These are phyloP conservation scores for Ananas comosus DNA, from an alignment of 176 grass and related monocot species.

Conservation along the genomic window DNA sequence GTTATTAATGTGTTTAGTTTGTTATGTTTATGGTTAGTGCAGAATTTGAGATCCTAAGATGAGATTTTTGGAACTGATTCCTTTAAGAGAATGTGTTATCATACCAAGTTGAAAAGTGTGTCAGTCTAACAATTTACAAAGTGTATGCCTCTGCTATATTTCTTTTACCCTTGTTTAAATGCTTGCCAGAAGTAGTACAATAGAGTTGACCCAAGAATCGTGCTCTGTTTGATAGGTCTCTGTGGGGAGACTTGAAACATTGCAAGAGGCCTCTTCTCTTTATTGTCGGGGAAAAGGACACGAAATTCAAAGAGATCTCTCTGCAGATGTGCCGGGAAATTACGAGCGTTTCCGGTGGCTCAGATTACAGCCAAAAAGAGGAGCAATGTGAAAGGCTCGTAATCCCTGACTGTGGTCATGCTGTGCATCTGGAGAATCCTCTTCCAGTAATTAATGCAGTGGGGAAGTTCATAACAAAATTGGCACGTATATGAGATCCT, in stretches of 20 bases:
- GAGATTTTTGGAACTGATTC: no score
- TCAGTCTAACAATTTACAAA: no score
- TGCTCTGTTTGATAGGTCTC: conserved; percentile 29
- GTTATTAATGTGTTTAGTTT: no score
- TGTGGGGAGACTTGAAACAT: conserved; percentile 81
- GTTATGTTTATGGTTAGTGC: no score
- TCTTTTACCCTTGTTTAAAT: no score
- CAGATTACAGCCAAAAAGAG: conserved; percentile 16
- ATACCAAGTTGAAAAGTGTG: no score
- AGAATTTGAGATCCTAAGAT: no score
- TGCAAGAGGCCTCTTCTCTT: conserved; percentile 67
- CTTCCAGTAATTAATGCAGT: conserved; percentile 66
- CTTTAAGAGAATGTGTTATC: no score
- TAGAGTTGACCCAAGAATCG: no score
- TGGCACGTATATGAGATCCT: conserved; percentile 13
- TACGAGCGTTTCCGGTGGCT: conserved; percentile 12
- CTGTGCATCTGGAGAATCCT: conserved; percentile 88
- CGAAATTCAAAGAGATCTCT: conserved; percentile 59
- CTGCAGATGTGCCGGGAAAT: conserved; percentile 55
- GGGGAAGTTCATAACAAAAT: conserved; percentile 52
- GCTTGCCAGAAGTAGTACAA: no score
- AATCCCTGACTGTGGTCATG: conserved; percentile 72
- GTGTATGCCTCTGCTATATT: no score
- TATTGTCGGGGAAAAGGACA: conserved; percentile 72
- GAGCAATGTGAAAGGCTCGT: conserved; percentile 45